A percentile compares a stretch with the other conserved stretches of the same genome.
phyloP scores from a whole-genome alignment of 192 early-diverging fungal genomes.

The Coemansia sp. region DNA sequence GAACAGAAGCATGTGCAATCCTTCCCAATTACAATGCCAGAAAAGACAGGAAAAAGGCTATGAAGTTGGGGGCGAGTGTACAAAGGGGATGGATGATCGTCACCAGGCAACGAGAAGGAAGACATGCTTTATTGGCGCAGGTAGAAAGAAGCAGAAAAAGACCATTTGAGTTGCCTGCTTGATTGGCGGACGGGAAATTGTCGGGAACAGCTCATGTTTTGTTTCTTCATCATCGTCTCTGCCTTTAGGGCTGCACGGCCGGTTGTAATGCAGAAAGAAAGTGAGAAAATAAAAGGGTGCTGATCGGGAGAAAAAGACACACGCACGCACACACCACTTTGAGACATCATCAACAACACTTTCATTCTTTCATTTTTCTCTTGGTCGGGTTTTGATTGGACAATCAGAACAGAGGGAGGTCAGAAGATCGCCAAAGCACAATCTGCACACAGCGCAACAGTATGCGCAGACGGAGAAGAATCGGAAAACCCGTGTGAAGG shows the following conservation, averaged over 20 bases:
- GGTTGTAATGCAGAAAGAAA: too few species aligned
- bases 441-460: too few species aligned
- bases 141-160: background rate
- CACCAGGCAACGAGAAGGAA: background rate
- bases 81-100: background rate
- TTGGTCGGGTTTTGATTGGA: background rate
- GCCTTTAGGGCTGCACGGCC: too few species aligned
- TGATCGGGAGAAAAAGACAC: background rate
- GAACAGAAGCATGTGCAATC: too few species aligned
- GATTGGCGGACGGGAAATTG: slow-evolving; percentile 1
- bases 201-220: background rate
- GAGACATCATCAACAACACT: too few species aligned
- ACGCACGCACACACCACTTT: too few species aligned
- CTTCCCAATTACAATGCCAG: too few species aligned
- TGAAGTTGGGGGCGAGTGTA: too few species aligned
- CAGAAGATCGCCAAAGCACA: background rate
- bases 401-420: background rate
- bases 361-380: background rate
- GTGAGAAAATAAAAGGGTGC: background rate
- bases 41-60: too few species aligned
- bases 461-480: too few species aligned
- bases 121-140: background rate
- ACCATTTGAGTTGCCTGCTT: background rate
- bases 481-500: too few species aligned
- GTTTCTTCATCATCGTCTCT: too few species aligned